Conservation (phyloP, 495 filamentous ascomycete species). For the Astrothelium subdiscretum region DNA sequence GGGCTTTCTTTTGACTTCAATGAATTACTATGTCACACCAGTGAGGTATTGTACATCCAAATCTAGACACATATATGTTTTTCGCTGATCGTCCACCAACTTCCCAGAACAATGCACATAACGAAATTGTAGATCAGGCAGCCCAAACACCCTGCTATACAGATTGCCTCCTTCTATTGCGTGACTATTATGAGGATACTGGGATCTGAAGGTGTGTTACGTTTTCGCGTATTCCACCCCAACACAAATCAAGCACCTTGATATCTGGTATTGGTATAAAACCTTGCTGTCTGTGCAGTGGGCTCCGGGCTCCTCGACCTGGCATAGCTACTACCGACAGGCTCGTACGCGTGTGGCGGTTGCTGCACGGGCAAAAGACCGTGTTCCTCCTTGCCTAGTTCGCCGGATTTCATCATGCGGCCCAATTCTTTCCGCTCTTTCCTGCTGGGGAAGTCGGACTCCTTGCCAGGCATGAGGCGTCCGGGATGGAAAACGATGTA, state of each 20-base stretch:
- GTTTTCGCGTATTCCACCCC: too few relatives aligned
- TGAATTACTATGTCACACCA: too few relatives aligned
- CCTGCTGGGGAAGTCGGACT: constrained; percentile 6
- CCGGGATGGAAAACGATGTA: constrained; percentile 11
- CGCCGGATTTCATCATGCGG: not conserved
- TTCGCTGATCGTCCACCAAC: not conserved
- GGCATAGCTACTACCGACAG: not conserved
- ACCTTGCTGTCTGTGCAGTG: not conserved
- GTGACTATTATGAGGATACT: too few relatives aligned
- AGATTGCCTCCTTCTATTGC: not conserved
- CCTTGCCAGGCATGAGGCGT: constrained; percentile 7
- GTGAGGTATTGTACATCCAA: too few relatives aligned
- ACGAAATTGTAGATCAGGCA: not conserved
- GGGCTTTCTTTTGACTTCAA: too few relatives aligned
- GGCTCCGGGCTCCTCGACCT: not conserved
- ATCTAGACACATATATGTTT: too few relatives aligned
- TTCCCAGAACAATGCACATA: not conserved
- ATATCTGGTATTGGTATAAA: not conserved
- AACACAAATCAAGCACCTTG: not conserved
- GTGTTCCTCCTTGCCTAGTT: not conserved
- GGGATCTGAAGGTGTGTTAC: too few relatives aligned
- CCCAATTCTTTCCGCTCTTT: constrained; percentile 9
- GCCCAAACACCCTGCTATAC: not conserved
- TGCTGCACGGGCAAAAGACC: not conserved
- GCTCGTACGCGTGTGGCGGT: not conserved